phyloP scores from a whole-genome alignment of 805 yeast species.

The Kurtzmaniella fragi region DNA sequence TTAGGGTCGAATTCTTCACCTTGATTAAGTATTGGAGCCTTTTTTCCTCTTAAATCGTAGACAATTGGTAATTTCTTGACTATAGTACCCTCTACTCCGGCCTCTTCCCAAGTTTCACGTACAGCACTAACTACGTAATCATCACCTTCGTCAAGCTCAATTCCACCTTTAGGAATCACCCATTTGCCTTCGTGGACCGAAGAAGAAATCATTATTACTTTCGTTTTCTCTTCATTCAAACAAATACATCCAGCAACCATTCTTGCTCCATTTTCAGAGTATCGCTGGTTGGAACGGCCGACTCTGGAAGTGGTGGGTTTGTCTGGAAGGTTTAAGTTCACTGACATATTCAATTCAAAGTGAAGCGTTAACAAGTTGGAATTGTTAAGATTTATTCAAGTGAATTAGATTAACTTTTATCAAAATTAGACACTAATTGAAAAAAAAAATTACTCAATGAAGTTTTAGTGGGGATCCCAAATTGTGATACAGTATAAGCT shows the following conservation, averaged over 20 bases:
- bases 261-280: constrained; percentile 65
- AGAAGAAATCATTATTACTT: constrained; percentile 77
- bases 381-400: too few relatives aligned
- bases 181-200: constrained; percentile 63
- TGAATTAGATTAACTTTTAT: too few relatives aligned
- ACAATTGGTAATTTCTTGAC: constrained; percentile 55
- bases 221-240: constrained; percentile 47
- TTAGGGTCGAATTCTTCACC: constrained; percentile 29
- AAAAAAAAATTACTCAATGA: too few relatives aligned
- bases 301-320: constrained; percentile 32
- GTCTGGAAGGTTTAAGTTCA: constrained; percentile 2
- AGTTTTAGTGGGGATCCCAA: too few relatives aligned
- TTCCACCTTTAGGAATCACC: constrained; percentile 96
- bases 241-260: constrained; percentile 92
- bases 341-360: constrained; percentile 1
- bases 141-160: constrained; percentile 73
- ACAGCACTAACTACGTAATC: constrained; percentile 51
- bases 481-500: too few relatives aligned
- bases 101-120: constrained; percentile 98
- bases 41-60: constrained; percentile 46
- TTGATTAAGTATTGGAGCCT: constrained; percentile 30
- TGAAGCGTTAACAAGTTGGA: too few relatives aligned
- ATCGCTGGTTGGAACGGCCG: constrained; percentile 57
- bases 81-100: constrained; percentile 76
- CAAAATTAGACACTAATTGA: background rate